phyloP scores from a whole-genome alignment of 495 filamentous ascomycete species.

The Aspergillus bertholletiae region DNA sequence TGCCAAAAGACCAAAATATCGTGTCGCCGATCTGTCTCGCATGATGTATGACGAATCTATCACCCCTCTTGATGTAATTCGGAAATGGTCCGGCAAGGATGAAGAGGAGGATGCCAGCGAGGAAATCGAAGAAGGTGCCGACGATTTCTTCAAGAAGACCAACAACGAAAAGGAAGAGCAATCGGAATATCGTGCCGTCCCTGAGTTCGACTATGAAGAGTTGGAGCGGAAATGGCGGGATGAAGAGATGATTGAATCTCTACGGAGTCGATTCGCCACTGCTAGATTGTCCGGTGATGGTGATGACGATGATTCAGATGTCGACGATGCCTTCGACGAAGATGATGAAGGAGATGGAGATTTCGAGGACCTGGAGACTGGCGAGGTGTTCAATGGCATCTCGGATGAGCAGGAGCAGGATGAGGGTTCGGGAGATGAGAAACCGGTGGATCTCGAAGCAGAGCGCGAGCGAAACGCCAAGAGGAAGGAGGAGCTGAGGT shows the following conservation, averaged over 20 bases:
- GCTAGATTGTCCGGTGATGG: conserved; percentile 50
- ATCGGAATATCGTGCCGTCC: conserved; percentile 72
- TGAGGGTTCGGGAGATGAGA: conserved; percentile 25
- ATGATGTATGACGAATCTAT: conserved; percentile 86
- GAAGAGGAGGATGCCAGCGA: conserved; percentile 27
- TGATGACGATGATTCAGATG: conserved; percentile 32
- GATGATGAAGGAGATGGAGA: conserved; percentile 81
- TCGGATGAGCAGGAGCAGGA: conserved; percentile 39
- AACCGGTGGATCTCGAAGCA: conserved; percentile 58
- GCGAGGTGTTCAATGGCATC: conserved; percentile 51
- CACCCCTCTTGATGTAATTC: conserved; percentile 68
- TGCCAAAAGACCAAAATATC: conserved; percentile 61
- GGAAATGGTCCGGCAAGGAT: conserved; percentile 71
- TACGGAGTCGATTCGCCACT: conserved; percentile 71
- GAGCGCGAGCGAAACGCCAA: conserved; percentile 89
- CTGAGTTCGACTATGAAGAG: conserved; percentile 73
- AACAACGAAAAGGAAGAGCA: conserved; percentile 59
- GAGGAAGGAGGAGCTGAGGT: conserved; percentile 88
- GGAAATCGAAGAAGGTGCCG: conserved; percentile 64
- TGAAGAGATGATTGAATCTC: conserved; percentile 67
- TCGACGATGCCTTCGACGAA: conserved; percentile 48
- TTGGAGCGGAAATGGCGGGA: conserved; percentile 83
- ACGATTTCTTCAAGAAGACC: conserved; percentile 79
- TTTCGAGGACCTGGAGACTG: conserved; percentile 86
- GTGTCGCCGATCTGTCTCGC: conserved; percentile 74